phyloP scores from a whole-genome alignment of 2,329 filamentous ascomycete genomes.

The Aureobasidium namibiae region DNA sequence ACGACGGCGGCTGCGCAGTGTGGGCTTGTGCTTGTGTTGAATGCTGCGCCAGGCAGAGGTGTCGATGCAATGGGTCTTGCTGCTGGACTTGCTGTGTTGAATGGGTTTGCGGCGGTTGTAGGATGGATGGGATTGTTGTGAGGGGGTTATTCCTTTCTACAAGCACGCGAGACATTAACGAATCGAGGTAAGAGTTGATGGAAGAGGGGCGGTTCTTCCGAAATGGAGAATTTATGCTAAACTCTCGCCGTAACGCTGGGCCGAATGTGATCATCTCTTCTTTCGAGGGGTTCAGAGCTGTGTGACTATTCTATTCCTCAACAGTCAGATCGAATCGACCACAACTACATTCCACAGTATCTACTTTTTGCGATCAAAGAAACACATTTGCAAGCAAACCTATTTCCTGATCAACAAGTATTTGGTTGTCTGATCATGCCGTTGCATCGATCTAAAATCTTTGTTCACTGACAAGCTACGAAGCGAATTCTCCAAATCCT shows the following conservation, averaged over 20 bases:
- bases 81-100: not conserved
- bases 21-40: conserved; percentile 4
- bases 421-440: not conserved
- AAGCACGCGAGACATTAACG: no score
- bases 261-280: no score
- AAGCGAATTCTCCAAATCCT: not conserved
- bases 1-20: conserved; percentile 3
- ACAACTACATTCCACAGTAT: not conserved
- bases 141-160: no score
- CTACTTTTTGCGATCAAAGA: not conserved
- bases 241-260: no score
- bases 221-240: no score
- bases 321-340: no score
- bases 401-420: not conserved
- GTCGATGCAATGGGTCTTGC: not conserved
- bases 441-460: not conserved
- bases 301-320: no score
- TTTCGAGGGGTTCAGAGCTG: no score
- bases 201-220: no score
- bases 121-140: not conserved
- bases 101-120: not conserved
- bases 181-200: no score
- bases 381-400: not conserved
- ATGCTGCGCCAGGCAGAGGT: not conserved
- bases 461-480: not conserved